phyloP scores from a whole-genome alignment of 2,329 filamentous ascomycete genomes.

The Albifimbria verrucaria region DNA sequence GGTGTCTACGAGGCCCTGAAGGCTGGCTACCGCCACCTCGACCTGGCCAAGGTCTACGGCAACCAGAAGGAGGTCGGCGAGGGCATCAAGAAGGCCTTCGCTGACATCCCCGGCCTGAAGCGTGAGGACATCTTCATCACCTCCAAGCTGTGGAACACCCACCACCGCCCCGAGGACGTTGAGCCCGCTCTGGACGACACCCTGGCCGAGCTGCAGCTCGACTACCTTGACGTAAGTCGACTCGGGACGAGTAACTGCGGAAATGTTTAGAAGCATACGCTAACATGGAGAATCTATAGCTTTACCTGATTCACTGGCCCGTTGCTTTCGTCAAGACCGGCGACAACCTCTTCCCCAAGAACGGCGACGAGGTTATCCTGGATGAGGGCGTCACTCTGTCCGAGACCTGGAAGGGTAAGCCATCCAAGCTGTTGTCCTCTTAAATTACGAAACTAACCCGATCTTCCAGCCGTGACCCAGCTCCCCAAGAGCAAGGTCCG shows the following conservation, averaged over 20 bases:
- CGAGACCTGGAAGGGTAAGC: slow-evolving; percentile 76
- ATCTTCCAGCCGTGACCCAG: slow-evolving; percentile 59
- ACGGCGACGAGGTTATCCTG: slow-evolving; percentile 46
- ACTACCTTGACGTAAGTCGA: slow-evolving; percentile 51
- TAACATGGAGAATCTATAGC: slow-evolving; percentile 79
- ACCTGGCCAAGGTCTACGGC: slow-evolving; percentile 53
- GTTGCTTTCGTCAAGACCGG: slow-evolving; percentile 39
- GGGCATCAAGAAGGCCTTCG: slow-evolving; percentile 50
- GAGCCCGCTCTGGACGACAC: slow-evolving; percentile 53
- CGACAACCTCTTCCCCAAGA: slow-evolving; percentile 37
- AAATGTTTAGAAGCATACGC: neutral
- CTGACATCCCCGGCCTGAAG: slow-evolving; percentile 50
- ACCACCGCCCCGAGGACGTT: slow-evolving; percentile 60
- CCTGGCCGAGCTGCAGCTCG: slow-evolving; percentile 51
- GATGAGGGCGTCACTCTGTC: slow-evolving; percentile 61
- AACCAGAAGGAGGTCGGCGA: slow-evolving; percentile 61
- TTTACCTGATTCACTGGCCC: slow-evolving; percentile 65
- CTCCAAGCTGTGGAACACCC: slow-evolving; percentile 63
- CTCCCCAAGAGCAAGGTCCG: slow-evolving; percentile 59
- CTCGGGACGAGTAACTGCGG: neutral
- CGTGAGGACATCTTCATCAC: slow-evolving; percentile 60
- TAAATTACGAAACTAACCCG: slow-evolving; percentile 70
- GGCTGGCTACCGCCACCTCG: slow-evolving; percentile 62
- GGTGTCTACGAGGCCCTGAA: slow-evolving; percentile 63
- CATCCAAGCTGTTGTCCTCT: too few species aligned